Conservation (phyloP, 805 yeast species). For the Ogataea philodendri region DNA sequence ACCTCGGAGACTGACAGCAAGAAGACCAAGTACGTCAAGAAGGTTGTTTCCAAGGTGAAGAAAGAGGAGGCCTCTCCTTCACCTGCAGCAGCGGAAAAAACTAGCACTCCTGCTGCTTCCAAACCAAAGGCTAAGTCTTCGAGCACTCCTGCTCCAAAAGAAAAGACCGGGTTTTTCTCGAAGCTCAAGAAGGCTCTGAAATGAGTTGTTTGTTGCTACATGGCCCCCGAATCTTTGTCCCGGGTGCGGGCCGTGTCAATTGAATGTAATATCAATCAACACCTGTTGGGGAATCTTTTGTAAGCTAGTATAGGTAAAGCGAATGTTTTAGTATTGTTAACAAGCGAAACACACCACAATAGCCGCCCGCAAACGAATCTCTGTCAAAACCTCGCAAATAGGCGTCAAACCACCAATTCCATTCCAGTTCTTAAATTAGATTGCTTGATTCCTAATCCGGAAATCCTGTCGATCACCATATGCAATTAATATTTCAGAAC, state of each 20-base stretch:
- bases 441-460: slow-evolving; percentile 7
- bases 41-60: slow-evolving; percentile 32
- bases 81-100: slow-evolving; percentile 8
- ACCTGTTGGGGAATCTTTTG: no score
- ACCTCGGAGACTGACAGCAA: slow-evolving; percentile 17
- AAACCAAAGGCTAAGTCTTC: slow-evolving; percentile 13
- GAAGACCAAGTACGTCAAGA: slow-evolving; percentile 33
- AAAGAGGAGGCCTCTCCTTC: slow-evolving; percentile 20
- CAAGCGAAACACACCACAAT: no score
- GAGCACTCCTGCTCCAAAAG: slow-evolving; percentile 26
- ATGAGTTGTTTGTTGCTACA: slow-evolving; percentile 18
- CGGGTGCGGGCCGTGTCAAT: no score
- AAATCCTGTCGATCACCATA: slow-evolving; percentile 7
- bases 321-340: no score
- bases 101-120: slow-evolving; percentile 7
- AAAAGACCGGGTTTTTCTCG: slow-evolving; percentile 42
- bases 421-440: not conserved
- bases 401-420: no score
- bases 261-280: slow-evolving; percentile 9
- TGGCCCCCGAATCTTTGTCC: not conserved
- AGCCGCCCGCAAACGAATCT: no score
- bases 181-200: slow-evolving; percentile 42
- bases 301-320: no score
- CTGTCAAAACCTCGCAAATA: no score
- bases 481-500: slow-evolving; percentile 6